Evolutionary conservation across 176 grass and related monocot species (phyloP), one percentile per base, ranked within the genome.

Genomic region (Eragrostis nindensis): DNA sequence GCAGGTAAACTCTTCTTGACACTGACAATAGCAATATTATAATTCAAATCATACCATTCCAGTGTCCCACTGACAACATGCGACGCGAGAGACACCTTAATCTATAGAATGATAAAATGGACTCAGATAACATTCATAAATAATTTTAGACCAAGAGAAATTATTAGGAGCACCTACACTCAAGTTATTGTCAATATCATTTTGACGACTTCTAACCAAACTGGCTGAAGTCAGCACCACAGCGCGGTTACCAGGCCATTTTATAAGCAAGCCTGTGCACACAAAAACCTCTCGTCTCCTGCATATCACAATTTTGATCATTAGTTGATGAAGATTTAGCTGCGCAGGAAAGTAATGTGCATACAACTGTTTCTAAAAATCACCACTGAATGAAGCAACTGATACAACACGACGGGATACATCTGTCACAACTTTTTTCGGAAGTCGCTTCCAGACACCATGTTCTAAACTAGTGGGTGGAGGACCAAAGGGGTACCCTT

Each of bases 221-320:
- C 74, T 71, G 17, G 66, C 83, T 22, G 83, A 85, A 71, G 74
- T 85, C 67, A 84, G 52, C 15, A 78, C 27, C 2, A 68, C 46
- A 61, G 54, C 26, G 21, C n/a, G 27, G 21, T 3, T 53, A 32
- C 17, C 24, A 75, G 70, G 83, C 74, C 83, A 85, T 32, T 71
- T 85, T 17, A 85, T 85, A 71, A 85, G 32, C 55, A 78, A 63
- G n/a, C 74, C 74, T 12, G 55, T 85, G 43, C 83, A 85, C 5
- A 12, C 74, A 71, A 85, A 85, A 2, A 30, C 32, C 74, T 78
- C 16, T 27, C 11, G 11, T 61, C 18, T 25, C 74, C 82, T 77
- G 15, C 15, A 84, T 30, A 70, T 50, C 17, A 70, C 9, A 50
- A 18, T 0, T 68, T 75, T 8, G 41, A 40, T 73, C 32, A 76